These are phyloP conservation scores for Lactarius sp. DNA, from an alignment of 768 basidiomycete genomes.

Conservation along the genomic window DNA sequence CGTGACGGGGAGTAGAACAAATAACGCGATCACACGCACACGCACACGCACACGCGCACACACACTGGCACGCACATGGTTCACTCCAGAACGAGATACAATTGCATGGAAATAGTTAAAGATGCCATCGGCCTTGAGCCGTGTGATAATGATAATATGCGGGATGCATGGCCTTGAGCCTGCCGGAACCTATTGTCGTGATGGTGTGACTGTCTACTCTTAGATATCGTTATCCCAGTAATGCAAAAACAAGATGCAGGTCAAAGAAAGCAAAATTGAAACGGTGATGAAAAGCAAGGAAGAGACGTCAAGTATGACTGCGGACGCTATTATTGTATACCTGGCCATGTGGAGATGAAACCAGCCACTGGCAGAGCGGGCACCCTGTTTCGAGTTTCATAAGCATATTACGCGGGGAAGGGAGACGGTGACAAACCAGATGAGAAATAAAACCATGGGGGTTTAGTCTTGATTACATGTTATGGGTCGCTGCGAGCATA, in stretches of 20 bases:
- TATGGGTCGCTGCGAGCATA: constrained; percentile 1
- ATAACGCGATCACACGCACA: not conserved
- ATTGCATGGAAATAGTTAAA: constrained; percentile 22
- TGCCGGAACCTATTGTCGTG: constrained; percentile 13
- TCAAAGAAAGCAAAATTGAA: constrained; percentile 13
- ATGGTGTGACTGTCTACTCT: constrained; percentile 16
- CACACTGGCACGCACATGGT: not conserved
- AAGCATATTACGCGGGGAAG: not conserved
- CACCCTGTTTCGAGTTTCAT: constrained; percentile 6
- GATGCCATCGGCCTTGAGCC: constrained; percentile 26
- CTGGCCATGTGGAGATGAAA: not conserved
- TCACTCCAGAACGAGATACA: constrained; percentile 11
- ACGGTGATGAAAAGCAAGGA: constrained; percentile 5
- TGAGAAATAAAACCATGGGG: not conserved
- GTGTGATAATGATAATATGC: constrained; percentile 27
- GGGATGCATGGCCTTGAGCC: constrained; percentile 24
- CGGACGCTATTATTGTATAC: constrained; percentile 1
- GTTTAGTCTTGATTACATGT: constrained; percentile 1
- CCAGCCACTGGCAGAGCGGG: not conserved
- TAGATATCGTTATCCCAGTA: constrained; percentile 24
- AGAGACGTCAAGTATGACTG: constrained; percentile 1
- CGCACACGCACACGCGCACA: not conserved
- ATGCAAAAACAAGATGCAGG: constrained; percentile 14
- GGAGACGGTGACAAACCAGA: constrained; percentile 6
- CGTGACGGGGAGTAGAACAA: too few species aligned